Evolutionary conservation across 1,284 basidiomycete genomes (phyloP), one percentile per base, ranked within the genome.

Genomic region (Cryptococcus sp.): DNA sequence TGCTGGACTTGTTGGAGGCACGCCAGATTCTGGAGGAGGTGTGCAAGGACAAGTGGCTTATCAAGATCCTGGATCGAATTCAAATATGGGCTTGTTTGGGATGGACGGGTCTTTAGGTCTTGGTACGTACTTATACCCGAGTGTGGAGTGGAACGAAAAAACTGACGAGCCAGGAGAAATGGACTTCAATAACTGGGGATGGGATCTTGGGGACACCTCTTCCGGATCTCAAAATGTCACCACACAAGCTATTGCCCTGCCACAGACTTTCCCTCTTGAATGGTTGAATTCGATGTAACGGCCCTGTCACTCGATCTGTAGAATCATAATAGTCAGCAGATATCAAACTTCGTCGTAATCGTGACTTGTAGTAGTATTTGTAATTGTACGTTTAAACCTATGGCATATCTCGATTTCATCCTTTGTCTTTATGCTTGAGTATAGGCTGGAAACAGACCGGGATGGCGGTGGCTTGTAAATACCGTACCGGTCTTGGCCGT

Each of bases 1-100:
- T 48, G 63, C 61, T 4, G 64, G 63, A 16, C 21, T 39, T 16
- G 36, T 39, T 5, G 36, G 36, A 7, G 36, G 36, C 4, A 39
- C 36, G 7, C 36, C 36, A 4, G 36, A 39, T 7, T n/a, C 36
- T 16, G 18, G 16, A 4, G 36, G 16, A 4, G 36, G 14, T 5
- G 36, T 39, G 36, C 36, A n/a, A 14, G 36, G 14, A 7, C 4
- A 16, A 4, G 16, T n/a, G 18, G 16, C 16, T 19, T 39, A 39
- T 39, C 36, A 19, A 7, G 36, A 39, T 39, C 36, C 36, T 16
- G 36, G 36, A 16, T 39, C 36, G 5, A 16, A 9, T 34, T 34
- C 32, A 9, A 28, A 28, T 28, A 28, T 28, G 28, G 36, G 36
- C 16, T 14, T 39, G 36, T 39, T 39, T 16, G 36, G 36, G 28